These are phyloP conservation scores for Cymodocea nodosa DNA, from an alignment of 116 monocot species.

Conservation along the genomic window DNA sequence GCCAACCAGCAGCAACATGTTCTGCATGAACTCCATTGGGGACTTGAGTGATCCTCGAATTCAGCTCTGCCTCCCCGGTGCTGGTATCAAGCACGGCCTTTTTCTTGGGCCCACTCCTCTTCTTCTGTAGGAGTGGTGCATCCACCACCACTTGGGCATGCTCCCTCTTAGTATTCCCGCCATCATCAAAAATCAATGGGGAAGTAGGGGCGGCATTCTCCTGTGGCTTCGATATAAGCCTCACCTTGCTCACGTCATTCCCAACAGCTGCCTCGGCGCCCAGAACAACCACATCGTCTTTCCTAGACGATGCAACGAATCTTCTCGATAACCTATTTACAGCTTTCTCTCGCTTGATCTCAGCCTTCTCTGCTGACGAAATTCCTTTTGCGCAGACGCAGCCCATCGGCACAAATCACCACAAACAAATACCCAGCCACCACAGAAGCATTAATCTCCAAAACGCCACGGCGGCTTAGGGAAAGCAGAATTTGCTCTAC, in stretches of 20 bases:
- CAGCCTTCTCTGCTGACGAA: slow-evolving; percentile 22
- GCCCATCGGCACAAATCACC: slow-evolving; percentile 44
- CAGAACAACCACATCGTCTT: slow-evolving; percentile 14
- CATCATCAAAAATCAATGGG: neutral
- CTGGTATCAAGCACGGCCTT: slow-evolving; percentile 19
- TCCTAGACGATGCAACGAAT: slow-evolving; percentile 24
- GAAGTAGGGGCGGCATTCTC: neutral
- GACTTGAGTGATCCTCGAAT: slow-evolving; percentile 11
- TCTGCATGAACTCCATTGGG: slow-evolving; percentile 30
- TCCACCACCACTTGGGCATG: slow-evolving; percentile 2
- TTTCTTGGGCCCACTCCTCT: slow-evolving; percentile 19
- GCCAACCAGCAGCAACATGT: slow-evolving; percentile 60
- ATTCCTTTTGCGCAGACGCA: slow-evolving; percentile 68
- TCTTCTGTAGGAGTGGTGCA: slow-evolving; percentile 10
- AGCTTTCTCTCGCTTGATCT: slow-evolving; percentile 21
- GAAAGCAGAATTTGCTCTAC: too few species aligned
- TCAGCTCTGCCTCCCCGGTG: slow-evolving; percentile 4
- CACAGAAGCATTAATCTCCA: too few species aligned
- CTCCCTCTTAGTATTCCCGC: neutral
- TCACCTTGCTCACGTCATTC: neutral
- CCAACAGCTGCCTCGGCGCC: neutral
- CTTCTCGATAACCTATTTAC: slow-evolving; percentile 26
- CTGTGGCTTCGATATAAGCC: slow-evolving; percentile 5
- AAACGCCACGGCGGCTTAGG: too few species aligned
- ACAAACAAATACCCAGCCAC: too few species aligned